Evolutionary conservation across 2,329 filamentous ascomycete genomes (phyloP).

Genomic region (Akanthomyces uredinophilus): DNA sequence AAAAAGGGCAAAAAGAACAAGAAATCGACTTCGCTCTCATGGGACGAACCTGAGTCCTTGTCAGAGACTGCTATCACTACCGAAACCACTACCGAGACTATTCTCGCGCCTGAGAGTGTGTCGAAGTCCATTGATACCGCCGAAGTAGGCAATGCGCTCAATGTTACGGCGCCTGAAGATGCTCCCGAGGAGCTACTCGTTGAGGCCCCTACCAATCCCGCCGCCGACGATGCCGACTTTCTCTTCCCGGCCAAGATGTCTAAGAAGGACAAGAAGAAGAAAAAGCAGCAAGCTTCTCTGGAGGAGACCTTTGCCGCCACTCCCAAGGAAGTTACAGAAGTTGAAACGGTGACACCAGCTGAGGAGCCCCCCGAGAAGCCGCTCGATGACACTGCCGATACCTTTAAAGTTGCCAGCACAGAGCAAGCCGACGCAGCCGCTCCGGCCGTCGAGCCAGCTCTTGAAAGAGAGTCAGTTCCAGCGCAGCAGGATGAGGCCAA

Average conservation of each 20-base stretch:
- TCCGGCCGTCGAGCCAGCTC: neutral
- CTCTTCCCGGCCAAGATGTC: conserved; percentile 23
- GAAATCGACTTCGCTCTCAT: neutral
- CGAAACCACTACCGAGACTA: neutral
- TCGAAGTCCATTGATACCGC: conserved; percentile 18
- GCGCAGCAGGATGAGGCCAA: conserved; percentile 14
- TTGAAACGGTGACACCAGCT: neutral
- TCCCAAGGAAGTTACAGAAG: conserved; percentile 16
- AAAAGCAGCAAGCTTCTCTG: conserved; percentile 26
- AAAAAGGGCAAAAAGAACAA: conserved; percentile 30
- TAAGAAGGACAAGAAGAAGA: conserved; percentile 33
- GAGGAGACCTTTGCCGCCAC: conserved; percentile 15
- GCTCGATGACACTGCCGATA: neutral
- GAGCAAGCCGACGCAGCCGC: neutral
- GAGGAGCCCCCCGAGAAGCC: conserved; percentile 8
- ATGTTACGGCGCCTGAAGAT: conserved; percentile 11
- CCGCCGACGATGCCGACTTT: conserved; percentile 8
- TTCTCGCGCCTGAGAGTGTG: neutral
- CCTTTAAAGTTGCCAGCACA: neutral
- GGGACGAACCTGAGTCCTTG: neutral
- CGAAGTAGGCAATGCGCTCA: neutral
- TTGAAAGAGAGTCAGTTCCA: neutral
- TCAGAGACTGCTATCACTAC: neutral
- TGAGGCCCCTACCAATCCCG: neutral
- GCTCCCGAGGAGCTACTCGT: neutral